These are phyloP conservation scores for Globisporangium cylindrosporum DNA, from an alignment of 352 stramenopile genomes.

Conservation along the genomic window DNA sequence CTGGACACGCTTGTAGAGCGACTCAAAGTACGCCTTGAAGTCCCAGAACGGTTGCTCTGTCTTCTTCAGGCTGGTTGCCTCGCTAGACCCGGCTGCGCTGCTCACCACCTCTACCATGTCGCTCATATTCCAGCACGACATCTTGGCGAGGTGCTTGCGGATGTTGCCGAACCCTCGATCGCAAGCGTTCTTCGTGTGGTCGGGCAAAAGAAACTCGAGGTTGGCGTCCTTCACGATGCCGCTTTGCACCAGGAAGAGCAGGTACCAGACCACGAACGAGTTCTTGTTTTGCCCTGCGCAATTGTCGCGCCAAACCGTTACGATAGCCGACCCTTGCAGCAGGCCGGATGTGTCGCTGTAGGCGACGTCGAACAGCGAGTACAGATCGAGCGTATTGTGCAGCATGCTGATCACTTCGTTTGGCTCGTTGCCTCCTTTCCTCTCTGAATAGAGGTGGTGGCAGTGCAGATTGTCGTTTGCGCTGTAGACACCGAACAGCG, in stretches of 20 bases:
- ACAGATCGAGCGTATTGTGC: neutral
- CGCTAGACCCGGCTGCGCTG: too few species aligned
- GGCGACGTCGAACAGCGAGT: neutral
- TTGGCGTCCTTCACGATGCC: neutral
- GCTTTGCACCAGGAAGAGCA: neutral
- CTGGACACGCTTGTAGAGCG: too few species aligned
- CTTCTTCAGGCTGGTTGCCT: too few species aligned
- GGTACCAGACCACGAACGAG: neutral
- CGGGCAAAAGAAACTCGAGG: neutral
- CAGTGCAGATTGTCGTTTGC: neutral
- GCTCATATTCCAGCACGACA: too few species aligned
- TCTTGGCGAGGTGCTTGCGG: too few species aligned
- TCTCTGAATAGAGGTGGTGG: neutral
- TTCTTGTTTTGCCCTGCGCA: conserved; percentile 1
- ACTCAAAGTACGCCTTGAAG: too few species aligned
- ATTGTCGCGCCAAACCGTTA: neutral
- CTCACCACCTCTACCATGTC: too few species aligned
- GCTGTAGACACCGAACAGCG: neutral
- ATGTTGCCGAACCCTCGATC: too few species aligned
- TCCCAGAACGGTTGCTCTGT: too few species aligned
- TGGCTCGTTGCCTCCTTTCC: neutral
- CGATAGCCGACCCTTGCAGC: neutral
- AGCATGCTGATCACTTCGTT: conserved; percentile 1
- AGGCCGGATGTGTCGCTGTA: neutral
- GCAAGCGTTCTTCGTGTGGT: conserved; percentile 2